Percentiles rank a stretch among this genome's conserved stretches.
Evolutionary conservation across 257 asterid species (phyloP).

Genomic region (Thymus mandschuricus): DNA sequence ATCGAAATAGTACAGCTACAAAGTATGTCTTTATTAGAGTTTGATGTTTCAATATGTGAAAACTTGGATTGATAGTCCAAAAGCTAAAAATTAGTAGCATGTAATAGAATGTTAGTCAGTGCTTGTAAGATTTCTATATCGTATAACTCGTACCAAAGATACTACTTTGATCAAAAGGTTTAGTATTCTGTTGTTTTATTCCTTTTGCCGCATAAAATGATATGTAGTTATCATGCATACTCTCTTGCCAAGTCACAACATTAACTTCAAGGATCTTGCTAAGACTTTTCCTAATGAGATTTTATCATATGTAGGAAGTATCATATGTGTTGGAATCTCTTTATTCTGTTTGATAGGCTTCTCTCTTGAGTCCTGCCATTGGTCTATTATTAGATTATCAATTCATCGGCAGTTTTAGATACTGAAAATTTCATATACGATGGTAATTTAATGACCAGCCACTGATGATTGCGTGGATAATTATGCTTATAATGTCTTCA

Average conservation of each 20-base stretch:
- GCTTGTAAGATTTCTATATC: constrained; percentile 9
- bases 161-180: not conserved
- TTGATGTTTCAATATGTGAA: constrained; percentile 4
- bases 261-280: not conserved
- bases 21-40: constrained; percentile 8
- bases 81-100: constrained; percentile 5
- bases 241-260: not conserved
- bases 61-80: constrained; percentile 12
- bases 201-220: constrained; percentile 7
- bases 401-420: not conserved
- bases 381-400: not conserved
- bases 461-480: not conserved
- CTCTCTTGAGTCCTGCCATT: constrained; percentile 1
- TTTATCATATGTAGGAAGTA: not conserved
- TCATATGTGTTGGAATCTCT: not conserved
- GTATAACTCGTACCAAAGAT: not conserved
- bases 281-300: not conserved
- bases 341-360: constrained; percentile 3
- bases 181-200: not conserved
- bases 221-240: not conserved
- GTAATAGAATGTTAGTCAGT: not conserved
- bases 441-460: not conserved
- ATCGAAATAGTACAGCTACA: constrained; percentile 16
- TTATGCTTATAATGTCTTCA: not conserved
- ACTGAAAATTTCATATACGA: not conserved